Conservation (phyloP, 805 yeast species). For the Pichia cabralensis region DNA sequence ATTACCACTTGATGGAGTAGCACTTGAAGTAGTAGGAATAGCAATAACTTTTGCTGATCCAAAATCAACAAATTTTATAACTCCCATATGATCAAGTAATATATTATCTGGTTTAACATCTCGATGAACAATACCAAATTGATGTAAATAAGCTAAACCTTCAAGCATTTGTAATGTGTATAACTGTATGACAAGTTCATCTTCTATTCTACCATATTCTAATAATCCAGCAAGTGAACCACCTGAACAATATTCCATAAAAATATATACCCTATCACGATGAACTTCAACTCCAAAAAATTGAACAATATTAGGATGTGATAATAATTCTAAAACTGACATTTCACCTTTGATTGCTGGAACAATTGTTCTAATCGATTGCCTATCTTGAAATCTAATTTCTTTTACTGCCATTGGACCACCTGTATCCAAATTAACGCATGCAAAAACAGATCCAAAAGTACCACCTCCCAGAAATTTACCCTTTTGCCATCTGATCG, state of each 20-base stretch:
- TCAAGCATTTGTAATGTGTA: constrained; percentile 89
- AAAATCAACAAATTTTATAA: constrained; percentile 91
- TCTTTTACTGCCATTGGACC: constrained; percentile 96
- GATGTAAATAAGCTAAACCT: constrained; percentile 90
- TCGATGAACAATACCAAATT: constrained; percentile 90
- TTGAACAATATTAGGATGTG: constrained; percentile 94
- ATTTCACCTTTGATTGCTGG: constrained; percentile 91
- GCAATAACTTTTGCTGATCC: constrained; percentile 94
- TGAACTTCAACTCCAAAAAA: constrained; percentile 97
- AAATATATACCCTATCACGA: constrained; percentile 86
- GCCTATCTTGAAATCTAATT: constrained; percentile 80
- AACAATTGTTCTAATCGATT: constrained; percentile 72
- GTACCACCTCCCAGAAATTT: constrained; percentile 90
- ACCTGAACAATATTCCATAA: constrained; percentile 96
- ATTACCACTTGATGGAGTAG: constrained; percentile 1
- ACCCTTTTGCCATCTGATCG: constrained; percentile 97
- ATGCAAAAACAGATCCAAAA: constrained; percentile 89
- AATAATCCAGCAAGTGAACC: constrained; percentile 82
- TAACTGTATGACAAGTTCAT: constrained; percentile 84
- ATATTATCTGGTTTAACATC: constrained; percentile 96
- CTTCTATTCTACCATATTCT: constrained; percentile 91
- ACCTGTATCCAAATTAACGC: constrained; percentile 88
- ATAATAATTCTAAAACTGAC: constrained; percentile 89
- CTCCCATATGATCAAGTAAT: constrained; percentile 81
- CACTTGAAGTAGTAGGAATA: constrained; percentile 20